Base-by-base conservation (phyloP, 164 flowering plant genomes). In the Chimonanthus salicifolius region DNA sequence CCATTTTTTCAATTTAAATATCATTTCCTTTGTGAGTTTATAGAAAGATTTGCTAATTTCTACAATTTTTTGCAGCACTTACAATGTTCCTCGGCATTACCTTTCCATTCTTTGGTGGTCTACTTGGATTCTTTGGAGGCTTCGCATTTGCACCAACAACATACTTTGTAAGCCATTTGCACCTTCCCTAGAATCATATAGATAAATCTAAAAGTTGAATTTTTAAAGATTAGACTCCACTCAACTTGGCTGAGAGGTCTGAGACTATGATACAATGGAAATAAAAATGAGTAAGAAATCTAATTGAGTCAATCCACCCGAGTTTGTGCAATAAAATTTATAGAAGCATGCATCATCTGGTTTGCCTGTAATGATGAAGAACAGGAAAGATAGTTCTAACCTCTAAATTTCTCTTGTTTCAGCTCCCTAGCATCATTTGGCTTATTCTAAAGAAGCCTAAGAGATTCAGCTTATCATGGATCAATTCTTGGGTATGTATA, bases 401-500 rank as follows among this genome's bases (percentile, higher is more conserved):
- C 68, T 6, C 9, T 44, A 44, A n/a, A 44, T 44, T 48, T 66
- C 7, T 66, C 47, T 66, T 66, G 68, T 44, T 7, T 1, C 86
- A 91, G 97, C 86, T 91, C 2, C 97, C 97, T 11, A 89, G 97
- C 83, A 79, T 86, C 49, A 87, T 89, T 74, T 91, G 97, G 97
- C 86, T 91, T 0, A 6, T 13, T 2, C 75, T 91, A 74, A 50
- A 50, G 71, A 89, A 91, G 77, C 97, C 97, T 43, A 87, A 72
- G 76, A 82, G 70, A 54, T 89, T 76, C 74, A 60, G 90, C 80
- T 67, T 87, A 15, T 87, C 94, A 70, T 91, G 94, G 94, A 7
- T 18, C 16, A 58, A 66, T 2, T 89, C 89, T 70, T 89, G 90
- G 91, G 92, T 88, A 72, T 45, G 68, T 62, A 33, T 33, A 33